Evolutionary conservation across 2,329 filamentous ascomycete species (phyloP), one percentile per base, ranked within the genome.

Genomic region (Aspergillus puulaauensis): DNA sequence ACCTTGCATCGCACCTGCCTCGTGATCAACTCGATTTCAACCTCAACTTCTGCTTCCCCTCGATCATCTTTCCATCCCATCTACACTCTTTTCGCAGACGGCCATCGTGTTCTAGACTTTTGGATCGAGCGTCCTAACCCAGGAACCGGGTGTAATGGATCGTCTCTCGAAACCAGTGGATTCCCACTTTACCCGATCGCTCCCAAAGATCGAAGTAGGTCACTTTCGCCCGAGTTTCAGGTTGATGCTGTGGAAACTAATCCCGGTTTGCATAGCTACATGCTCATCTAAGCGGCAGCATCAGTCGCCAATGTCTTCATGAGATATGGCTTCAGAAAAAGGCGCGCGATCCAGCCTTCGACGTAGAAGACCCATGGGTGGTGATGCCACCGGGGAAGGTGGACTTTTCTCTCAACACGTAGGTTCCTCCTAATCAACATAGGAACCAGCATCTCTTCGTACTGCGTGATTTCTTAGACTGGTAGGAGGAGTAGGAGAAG

Each of bases 271-370:
- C 11, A 37, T 47, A 92, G 87, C 83, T 93, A 53, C 90, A 95
- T 67, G 90, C 90, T 61, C 90, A 95, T 73, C 81, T 95, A 45
- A 90, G 86, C 41, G 90, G 90, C 53, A 91, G 88, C 72, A 90
- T 95, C 71, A 88, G 84, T 68, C 84, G 88, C 33, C 77, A 85
- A 66, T 87, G 85, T 60, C 83, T 95, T 2, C 89, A 91, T 68
- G 83, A 90, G 39, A 86, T 93, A 69, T 95, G 90, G 90, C 65
- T 77, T 48, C 72, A 73, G 54, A 90, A 87, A 70, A 84, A 82
- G 58, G 75, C 76, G 3, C 66, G 70, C 19, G 74, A 81, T 7
- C 77, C 80, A 4, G 69, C 79, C 21, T 82, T 86, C 3, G 70
- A 79, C 9, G 76, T 93, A 1, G 79, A 86, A 50, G 90, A 95